Evolutionary conservation across 2,329 filamentous ascomycete species (phyloP), one percentile per base, ranked within the genome.

Genomic region (Clonostachys solani): DNA sequence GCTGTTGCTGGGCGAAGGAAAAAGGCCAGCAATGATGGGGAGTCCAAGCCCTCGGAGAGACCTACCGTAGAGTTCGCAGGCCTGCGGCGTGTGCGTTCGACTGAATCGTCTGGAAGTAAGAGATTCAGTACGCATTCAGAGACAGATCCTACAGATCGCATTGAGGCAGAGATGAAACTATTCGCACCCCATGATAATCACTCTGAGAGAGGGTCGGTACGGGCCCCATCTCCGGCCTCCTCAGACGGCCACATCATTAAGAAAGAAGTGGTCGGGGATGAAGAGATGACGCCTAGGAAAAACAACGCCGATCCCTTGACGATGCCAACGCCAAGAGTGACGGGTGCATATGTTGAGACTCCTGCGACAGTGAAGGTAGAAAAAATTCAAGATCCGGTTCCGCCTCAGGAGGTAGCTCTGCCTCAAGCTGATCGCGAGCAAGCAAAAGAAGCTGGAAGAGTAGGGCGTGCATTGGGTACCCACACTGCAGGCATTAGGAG

Each of bases 271-370:
- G 61, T 44, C 10, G 46, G 47, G 17, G 45, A 55, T 10, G 61
- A 62, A 5, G 71, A 75, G 6, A 69, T 69, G 46, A 83, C 79
- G 2, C 79, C 78, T 6, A 68, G 67, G 41, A 62, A 73, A 4
- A 48, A 49, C 13, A 77, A 67, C 52, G 53, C 54, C 38, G 75
- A 81, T 49, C 71, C 72, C 12, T 49, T 74, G 34, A 67, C 66
- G 33, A 72, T 74, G 60, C 74, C 76, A 7, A 82, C 79, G 4
- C 79, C 79, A 3, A 72, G 64, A 44, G 68, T 81, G 5, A 74
- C 68, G 1, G 79, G 79, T 1, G 79, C 79, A 4, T 83, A 75
- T 49, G 69, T 82, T 10, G 77, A 81, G 47, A 81, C 79, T 3
- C 78, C 79, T 2, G 71, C 68, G 8, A 76, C 75, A 5, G 57